These are phyloP conservation scores for Brettanomyces naardenensis DNA, from an alignment of 805 yeast species.

Conservation along the genomic window DNA sequence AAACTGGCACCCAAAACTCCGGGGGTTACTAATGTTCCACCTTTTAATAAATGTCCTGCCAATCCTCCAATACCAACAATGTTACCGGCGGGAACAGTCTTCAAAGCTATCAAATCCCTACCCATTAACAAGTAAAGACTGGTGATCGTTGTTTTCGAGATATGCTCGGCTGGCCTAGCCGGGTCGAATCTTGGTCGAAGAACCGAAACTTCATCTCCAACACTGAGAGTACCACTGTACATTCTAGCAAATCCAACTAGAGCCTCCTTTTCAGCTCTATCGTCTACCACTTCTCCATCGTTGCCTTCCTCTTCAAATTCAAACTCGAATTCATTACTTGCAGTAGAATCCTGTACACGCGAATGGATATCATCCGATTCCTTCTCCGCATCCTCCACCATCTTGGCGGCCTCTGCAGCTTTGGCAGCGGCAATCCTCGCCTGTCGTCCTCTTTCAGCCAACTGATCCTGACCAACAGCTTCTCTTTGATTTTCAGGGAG, in stretches of 20 bases:
- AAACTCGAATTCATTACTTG: slow-evolving; percentile 21
- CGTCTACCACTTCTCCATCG: slow-evolving; percentile 34
- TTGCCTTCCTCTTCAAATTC: slow-evolving; percentile 40
- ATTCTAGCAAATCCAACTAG: slow-evolving; percentile 84
- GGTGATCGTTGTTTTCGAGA: slow-evolving; percentile 48
- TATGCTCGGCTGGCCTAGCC: slow-evolving; percentile 1
- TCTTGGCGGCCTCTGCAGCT: slow-evolving; percentile 45
- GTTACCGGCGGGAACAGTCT: slow-evolving; percentile 87
- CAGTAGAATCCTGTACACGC: not conserved
- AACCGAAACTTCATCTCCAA: slow-evolving; percentile 69
- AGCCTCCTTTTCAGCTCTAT: slow-evolving; percentile 44
- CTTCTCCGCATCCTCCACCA: slow-evolving; percentile 20
- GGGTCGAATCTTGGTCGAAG: slow-evolving; percentile 89
- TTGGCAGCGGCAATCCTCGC: slow-evolving; percentile 63
- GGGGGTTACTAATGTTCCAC: slow-evolving; percentile 69
- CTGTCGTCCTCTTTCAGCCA: slow-evolving; percentile 50
- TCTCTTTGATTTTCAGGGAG: slow-evolving; percentile 50
- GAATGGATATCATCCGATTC: slow-evolving; percentile 4
- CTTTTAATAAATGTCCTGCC: slow-evolving; percentile 63
- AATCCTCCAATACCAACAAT: slow-evolving; percentile 87
- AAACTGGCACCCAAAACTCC: slow-evolving; percentile 58
- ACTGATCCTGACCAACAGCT: slow-evolving; percentile 43
- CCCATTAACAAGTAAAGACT: slow-evolving; percentile 87
- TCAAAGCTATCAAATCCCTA: slow-evolving; percentile 69
- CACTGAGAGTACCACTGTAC: slow-evolving; percentile 72